A percentile compares a stretch with the other conserved stretches of the same genome.
Conservation (phyloP, 2,329 filamentous ascomycete genomes). For the Monosporascus sp. region DNA sequence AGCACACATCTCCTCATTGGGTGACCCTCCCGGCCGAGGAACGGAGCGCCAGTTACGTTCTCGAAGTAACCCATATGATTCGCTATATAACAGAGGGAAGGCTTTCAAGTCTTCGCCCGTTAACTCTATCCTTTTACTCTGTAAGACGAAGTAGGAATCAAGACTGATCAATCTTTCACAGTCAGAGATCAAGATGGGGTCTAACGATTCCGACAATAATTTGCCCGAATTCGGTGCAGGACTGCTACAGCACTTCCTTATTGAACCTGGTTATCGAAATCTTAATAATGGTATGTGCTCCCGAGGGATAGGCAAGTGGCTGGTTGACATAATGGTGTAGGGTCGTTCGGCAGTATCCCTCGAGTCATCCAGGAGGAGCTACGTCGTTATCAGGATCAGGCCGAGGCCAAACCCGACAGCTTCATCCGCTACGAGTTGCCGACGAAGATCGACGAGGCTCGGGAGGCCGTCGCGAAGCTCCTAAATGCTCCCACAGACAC, state of each 20-base stretch:
- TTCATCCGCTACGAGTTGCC: constrained; percentile 70
- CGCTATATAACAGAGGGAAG: background rate
- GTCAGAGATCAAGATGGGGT: background rate
- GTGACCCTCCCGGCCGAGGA: background rate
- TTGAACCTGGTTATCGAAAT: constrained; percentile 62
- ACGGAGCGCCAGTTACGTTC: background rate
- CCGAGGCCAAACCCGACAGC: constrained; percentile 65
- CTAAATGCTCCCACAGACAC: constrained; percentile 61
- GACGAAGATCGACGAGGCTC: constrained; percentile 55
- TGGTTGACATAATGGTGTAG: constrained; percentile 29
- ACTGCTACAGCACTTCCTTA: constrained; percentile 61
- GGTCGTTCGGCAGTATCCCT: constrained; percentile 78
- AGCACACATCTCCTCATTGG: background rate
- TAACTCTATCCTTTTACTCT: background rate
- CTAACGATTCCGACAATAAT: background rate
- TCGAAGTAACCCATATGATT: background rate
- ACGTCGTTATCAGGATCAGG: constrained; percentile 58
- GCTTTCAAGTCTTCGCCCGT: background rate
- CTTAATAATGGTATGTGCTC: constrained; percentile 65
- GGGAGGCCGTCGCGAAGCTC: constrained; percentile 57
- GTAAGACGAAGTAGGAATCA: background rate
- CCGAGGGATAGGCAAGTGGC: constrained; percentile 2
- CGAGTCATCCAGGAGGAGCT: constrained; percentile 52
- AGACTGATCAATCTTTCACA: too few relatives aligned
- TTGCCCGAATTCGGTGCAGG: constrained; percentile 39